These are phyloP conservation scores for Dothidotthia symphoricarpi DNA, from an alignment of 2,329 filamentous ascomycete genomes.

Conservation along the genomic window DNA sequence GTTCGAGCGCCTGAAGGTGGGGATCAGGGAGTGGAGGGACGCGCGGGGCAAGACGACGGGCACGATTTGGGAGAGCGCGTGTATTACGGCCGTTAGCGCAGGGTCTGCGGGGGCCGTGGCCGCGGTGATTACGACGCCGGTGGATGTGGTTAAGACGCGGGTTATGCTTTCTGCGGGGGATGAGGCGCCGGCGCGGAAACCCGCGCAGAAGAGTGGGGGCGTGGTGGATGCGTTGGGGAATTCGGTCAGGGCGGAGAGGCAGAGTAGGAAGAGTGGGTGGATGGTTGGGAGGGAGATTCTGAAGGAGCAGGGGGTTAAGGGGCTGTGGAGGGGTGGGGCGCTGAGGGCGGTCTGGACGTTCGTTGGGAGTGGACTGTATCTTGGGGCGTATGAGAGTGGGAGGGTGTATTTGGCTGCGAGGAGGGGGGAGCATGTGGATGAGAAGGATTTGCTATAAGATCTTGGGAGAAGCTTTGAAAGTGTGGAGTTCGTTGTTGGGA, in stretches of 20 bases:
- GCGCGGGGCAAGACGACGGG: slow-evolving; percentile 38
- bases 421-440: slow-evolving; percentile 44
- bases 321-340: slow-evolving; percentile 73
- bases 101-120: slow-evolving; percentile 71
- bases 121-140: slow-evolving; percentile 79
- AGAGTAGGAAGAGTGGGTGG: slow-evolving; percentile 46
- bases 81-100: slow-evolving; percentile 71
- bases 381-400: slow-evolving; percentile 81
- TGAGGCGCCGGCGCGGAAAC: neutral
- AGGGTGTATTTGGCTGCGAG: slow-evolving; percentile 54
- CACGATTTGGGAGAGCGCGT: slow-evolving; percentile 62
- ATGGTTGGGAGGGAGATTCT: slow-evolving; percentile 66
- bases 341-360: slow-evolving; percentile 79
- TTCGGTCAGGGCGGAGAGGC: slow-evolving; percentile 30
- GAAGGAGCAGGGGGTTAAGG: slow-evolving; percentile 64
- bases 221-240: slow-evolving; percentile 46
- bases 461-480: too few relatives aligned
- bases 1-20: slow-evolving; percentile 68
- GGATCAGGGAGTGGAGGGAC: slow-evolving; percentile 51
- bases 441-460: slow-evolving; percentile 26
- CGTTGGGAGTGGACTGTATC: slow-evolving; percentile 76
- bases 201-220: neutral
- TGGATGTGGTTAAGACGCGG: slow-evolving; percentile 85
- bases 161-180: slow-evolving; percentile 68
- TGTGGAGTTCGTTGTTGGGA: too few relatives aligned